Conservation (phyloP, 129 eudicot species). For the Kitagawia praeruptora region DNA sequence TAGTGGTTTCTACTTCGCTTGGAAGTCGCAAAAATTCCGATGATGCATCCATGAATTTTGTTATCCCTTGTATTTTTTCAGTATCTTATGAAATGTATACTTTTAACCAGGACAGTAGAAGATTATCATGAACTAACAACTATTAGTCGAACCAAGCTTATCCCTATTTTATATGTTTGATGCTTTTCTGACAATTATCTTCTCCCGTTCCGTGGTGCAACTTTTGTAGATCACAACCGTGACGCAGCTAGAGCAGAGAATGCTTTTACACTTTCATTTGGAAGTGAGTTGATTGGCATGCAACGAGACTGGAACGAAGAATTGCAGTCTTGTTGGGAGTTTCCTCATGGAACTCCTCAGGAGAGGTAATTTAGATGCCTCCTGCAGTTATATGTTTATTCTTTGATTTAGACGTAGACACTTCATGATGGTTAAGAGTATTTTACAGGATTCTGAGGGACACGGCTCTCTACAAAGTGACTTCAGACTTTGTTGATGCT, state of each 20-base stretch:
- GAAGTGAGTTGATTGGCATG: constrained; percentile 98
- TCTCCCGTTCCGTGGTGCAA: not conserved
- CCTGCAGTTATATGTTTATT: not conserved
- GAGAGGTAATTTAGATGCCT: constrained; percentile 51
- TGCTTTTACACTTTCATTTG: constrained; percentile 82
- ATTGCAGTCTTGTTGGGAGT: constrained; percentile 93
- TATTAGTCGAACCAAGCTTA: not conserved
- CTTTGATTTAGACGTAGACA: not conserved
- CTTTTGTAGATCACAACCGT: constrained; percentile 72
- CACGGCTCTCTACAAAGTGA: constrained; percentile 84
- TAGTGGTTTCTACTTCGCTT: not conserved
- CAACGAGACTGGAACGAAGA: constrained; percentile 99
- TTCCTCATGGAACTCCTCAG: constrained; percentile 81
- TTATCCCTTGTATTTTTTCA: not conserved
- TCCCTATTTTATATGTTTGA: not conserved
- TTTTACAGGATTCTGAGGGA: constrained; percentile 83
- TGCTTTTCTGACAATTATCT: constrained; percentile 1
- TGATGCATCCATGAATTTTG: not conserved
- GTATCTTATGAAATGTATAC: no score
- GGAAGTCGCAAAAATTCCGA: not conserved
- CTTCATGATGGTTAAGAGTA: not conserved
- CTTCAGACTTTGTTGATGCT: constrained; percentile 97
- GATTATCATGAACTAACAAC: not conserved
- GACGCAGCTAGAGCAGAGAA: constrained; percentile 98
- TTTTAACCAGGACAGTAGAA: not conserved